A percentile compares a stretch with the other conserved stretches of the same genome.
phyloP scores from a whole-genome alignment of 257 asterid genomes.

The Solanum sejunctum region DNA sequence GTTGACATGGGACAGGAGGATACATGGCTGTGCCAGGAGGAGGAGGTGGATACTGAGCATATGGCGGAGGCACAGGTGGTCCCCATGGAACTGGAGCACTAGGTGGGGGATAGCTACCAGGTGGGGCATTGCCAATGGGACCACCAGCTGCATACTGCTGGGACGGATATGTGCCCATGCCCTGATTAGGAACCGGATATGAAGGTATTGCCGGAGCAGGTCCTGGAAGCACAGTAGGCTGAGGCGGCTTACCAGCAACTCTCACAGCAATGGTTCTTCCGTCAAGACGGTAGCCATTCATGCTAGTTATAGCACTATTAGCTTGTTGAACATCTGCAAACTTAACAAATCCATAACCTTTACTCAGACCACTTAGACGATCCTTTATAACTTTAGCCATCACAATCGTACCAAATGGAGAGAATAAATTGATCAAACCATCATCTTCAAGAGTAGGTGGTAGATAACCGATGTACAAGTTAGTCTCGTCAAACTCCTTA shows the following conservation, averaged over 20 bases:
- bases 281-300: constrained; percentile 86
- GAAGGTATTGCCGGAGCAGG: constrained; percentile 57
- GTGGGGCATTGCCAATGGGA: constrained; percentile 43
- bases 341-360: constrained; percentile 95
- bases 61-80: constrained; percentile 58
- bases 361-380: constrained; percentile 59
- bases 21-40: constrained; percentile 77
- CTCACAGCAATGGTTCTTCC: constrained; percentile 96
- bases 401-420: constrained; percentile 83
- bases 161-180: constrained; percentile 57
- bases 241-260: constrained; percentile 91
- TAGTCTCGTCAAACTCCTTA: constrained; percentile 85
- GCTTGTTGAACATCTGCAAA: constrained; percentile 82
- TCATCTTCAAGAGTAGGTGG: constrained; percentile 93
- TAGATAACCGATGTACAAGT: constrained; percentile 75
- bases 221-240: constrained; percentile 75
- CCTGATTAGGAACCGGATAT: constrained; percentile 49
- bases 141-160: constrained; percentile 77
- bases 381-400: constrained; percentile 97
- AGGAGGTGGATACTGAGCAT: constrained; percentile 60
- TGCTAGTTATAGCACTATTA: constrained; percentile 72
- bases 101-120: constrained; percentile 30
- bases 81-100: constrained; percentile 68
- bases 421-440: constrained; percentile 63
- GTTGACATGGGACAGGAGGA: constrained; percentile 46